phyloP scores from a whole-genome alignment of 23 red algal genomes.

The Cyanidioschyzon merolae region DNA sequence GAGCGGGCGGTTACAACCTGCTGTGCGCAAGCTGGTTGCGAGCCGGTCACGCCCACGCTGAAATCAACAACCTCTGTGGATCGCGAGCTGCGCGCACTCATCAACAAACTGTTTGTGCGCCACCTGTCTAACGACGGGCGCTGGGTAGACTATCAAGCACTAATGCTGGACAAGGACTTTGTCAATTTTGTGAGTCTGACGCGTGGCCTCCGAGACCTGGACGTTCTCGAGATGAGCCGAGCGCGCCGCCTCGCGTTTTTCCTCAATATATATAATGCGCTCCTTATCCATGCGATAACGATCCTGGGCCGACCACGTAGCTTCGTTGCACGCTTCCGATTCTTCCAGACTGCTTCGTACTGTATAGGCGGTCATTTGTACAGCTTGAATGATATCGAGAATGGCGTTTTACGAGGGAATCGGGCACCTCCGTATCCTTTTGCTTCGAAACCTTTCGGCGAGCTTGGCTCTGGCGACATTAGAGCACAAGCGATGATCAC shows the following conservation, averaged over 20 bases:
- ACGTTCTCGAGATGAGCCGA: conserved; percentile 27
- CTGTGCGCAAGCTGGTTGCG: not conserved
- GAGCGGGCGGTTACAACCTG: not conserved
- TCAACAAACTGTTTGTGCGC: conserved; percentile 22
- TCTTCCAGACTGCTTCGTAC: conserved; percentile 54
- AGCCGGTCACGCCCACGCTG: not conserved
- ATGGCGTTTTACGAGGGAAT: conserved; percentile 64
- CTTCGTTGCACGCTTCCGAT: conserved; percentile 41
- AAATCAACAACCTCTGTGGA: not conserved
- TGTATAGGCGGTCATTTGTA: conserved; percentile 65
- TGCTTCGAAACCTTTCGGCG: conserved; percentile 34
- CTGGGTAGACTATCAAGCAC: conserved; percentile 33
- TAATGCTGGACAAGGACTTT: conserved; percentile 19
- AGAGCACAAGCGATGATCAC: not conserved
- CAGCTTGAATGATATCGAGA: conserved; percentile 68
- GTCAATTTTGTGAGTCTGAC: conserved; percentile 28
- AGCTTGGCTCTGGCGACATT: conserved; percentile 40
- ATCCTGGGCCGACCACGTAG: conserved; percentile 3
- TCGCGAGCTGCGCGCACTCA: conserved; percentile 18
- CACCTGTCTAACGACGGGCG: conserved; percentile 32
- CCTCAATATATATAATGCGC: conserved; percentile 74
- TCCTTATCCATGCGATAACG: conserved; percentile 54
- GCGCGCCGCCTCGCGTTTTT: conserved; percentile 60
- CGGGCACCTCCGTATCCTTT: conserved; percentile 48
- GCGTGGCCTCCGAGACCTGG: conserved; percentile 35